Evolutionary conservation across 2,329 filamentous ascomycete species (phyloP), one percentile per base, ranked within the genome.

Genomic region (Chalaropsis ovoidea): DNA sequence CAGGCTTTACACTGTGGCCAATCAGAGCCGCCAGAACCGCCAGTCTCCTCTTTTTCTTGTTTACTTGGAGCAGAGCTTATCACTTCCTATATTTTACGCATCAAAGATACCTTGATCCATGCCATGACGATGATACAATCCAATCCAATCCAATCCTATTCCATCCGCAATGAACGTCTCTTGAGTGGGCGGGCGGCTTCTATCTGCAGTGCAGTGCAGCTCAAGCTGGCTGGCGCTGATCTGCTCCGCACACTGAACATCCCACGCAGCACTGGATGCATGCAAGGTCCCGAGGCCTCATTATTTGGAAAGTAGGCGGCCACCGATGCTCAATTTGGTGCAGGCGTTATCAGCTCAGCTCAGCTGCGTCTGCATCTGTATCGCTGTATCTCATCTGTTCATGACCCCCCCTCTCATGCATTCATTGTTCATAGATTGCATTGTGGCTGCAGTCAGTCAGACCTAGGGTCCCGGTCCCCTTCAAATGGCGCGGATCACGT

Each of bases 81-180:
- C 52, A 56, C 52, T 17, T 35, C 22, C 52, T 56, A 17, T 31
- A 56, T 15, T 56, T n/a, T 56, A 7, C 52, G 27, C 52, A 31
- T n/a, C 22, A 56, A 31, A 56, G 52, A 19, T 31, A 31, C 54
- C 54, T 58, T 58, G 54, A 19, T 58, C 54, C 54, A 58, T 56
- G 52, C 4, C 27, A n/a, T 13, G 17, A 58, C 11, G n/a, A 39
- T 11, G 54, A 39, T 19, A 39, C 27, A 35, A 39, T 19, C 31
- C 31, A 31, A 19, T n/a, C 3, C 43, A 47, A 3, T 47, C n/a
- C 42, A n/a, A 43, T n/a, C 42, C 42, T n/a, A n/a, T n/a, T n/a
- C n/a, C n/a, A n/a, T n/a, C n/a, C n/a, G n/a, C n/a, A n/a, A n/a
- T n/a, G n/a, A n/a, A n/a, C n/a, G n/a, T n/a, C n/a, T n/a, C n/a